Percentiles rank a stretch among this genome's conserved stretches.
phyloP scores from a whole-genome alignment of 2,329 filamentous ascomycete species.

The Tolypocladium tundrense region DNA sequence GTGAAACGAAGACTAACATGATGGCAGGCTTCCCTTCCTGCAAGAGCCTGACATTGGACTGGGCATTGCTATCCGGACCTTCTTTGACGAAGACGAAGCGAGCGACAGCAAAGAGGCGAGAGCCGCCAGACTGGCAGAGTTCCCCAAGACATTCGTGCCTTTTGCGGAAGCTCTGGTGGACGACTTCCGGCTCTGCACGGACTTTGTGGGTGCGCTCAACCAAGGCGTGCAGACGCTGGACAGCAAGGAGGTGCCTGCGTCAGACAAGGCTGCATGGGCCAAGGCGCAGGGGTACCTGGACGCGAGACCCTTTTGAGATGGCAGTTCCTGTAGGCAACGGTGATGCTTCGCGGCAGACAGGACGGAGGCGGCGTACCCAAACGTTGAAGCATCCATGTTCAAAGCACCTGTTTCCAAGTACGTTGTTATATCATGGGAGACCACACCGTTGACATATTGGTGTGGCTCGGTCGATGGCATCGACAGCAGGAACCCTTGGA shows the following conservation, averaged over 20 bases:
- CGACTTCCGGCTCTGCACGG: slow-evolving; percentile 46
- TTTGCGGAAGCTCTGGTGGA: slow-evolving; percentile 47
- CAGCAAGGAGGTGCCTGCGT: slow-evolving; percentile 32
- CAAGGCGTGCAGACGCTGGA: slow-evolving; percentile 46
- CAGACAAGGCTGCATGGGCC: slow-evolving; percentile 42
- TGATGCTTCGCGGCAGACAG: not conserved
- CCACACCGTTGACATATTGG: not conserved
- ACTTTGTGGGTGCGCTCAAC: slow-evolving; percentile 48
- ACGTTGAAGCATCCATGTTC: not conserved
- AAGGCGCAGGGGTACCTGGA: slow-evolving; percentile 44
- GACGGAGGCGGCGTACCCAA: not conserved
- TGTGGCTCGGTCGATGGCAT: not conserved
- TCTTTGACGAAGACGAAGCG: slow-evolving; percentile 60
- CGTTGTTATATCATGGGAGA: not conserved
- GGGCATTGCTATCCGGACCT: slow-evolving; percentile 71
- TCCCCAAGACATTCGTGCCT: slow-evolving; percentile 45
- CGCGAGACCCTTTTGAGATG: slow-evolving; percentile 26
- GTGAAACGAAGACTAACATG: slow-evolving; percentile 5
- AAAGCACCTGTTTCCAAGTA: not conserved
- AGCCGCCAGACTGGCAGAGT: slow-evolving; percentile 34
- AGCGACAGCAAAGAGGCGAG: slow-evolving; percentile 40
- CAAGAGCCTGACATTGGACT: slow-evolving; percentile 64
- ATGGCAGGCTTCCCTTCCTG: slow-evolving; percentile 51
- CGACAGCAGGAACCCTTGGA: not conserved
- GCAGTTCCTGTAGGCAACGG: not conserved